Conservation (phyloP, 1,139 yeast genomes). For the Pichia sp. region DNA sequence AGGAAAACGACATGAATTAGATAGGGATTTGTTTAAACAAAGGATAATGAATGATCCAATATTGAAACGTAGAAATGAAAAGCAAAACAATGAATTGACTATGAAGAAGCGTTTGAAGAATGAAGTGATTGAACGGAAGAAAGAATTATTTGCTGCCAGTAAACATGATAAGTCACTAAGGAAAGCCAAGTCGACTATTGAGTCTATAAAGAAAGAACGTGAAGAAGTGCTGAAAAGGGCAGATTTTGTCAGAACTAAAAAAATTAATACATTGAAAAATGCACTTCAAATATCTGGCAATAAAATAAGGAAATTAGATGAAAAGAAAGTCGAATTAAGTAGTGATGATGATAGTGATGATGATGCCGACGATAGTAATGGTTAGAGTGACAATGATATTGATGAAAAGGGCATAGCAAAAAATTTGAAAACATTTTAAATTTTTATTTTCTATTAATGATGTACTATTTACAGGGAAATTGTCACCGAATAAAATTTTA, state of each 20-base stretch:
- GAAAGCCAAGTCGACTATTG: conserved; percentile 4
- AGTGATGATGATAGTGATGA: conserved; percentile 5
- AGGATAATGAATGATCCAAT: conserved; percentile 16
- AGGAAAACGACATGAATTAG: conserved; percentile 14
- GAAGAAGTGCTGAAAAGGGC: conserved; percentile 13
- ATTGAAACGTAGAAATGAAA: conserved; percentile 15
- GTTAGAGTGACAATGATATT: neutral
- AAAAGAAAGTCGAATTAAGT: conserved; percentile 2
- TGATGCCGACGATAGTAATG: neutral
- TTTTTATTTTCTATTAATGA: neutral
- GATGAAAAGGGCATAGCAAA: neutral
- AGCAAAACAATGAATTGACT: conserved; percentile 2
- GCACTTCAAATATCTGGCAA: neutral
- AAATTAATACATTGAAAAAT: neutral
- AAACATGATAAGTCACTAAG: conserved; percentile 9
- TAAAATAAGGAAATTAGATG: neutral
- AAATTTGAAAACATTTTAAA: neutral
- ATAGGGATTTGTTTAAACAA: conserved; percentile 15
- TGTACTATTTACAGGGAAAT: too few species aligned
- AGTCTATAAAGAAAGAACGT: conserved; percentile 1
- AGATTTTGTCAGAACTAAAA: neutral
- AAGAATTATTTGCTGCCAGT: conserved; percentile 5
- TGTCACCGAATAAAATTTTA: too few species aligned
- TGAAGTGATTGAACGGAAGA: conserved; percentile 9
- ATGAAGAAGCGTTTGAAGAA: conserved; percentile 14